Evolutionary conservation across 169 alveolate genomes (phyloP).

Genomic region (Cryptosporidium sp.): DNA sequence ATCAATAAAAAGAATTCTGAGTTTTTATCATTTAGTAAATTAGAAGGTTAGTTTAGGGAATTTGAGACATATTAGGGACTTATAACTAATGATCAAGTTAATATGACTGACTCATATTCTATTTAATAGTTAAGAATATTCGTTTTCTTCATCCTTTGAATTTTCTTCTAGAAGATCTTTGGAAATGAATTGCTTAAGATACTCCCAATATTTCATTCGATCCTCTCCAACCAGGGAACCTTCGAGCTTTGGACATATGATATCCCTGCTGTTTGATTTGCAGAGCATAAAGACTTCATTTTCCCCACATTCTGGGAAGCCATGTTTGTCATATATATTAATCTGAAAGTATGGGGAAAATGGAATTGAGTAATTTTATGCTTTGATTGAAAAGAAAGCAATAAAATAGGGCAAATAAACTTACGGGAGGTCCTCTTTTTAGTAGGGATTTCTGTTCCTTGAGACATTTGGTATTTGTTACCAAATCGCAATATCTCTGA

Average conservation of each 20-base stretch:
- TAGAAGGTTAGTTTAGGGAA: neutral
- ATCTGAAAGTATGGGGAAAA: constrained; percentile 28
- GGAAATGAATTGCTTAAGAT: constrained; percentile 78
- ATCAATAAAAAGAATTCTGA: constrained; percentile 7
- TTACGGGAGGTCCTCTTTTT: constrained; percentile 83
- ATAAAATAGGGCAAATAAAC: neutral
- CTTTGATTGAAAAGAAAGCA: neutral
- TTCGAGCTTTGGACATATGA: constrained; percentile 81
- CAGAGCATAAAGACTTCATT: constrained; percentile 82
- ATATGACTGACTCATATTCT: no score
- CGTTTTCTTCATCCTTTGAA: neutral
- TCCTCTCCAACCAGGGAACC: constrained; percentile 84
- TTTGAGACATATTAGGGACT: neutral
- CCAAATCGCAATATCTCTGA: constrained; percentile 81
- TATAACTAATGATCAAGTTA: neutral
- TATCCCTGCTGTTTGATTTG: constrained; percentile 74
- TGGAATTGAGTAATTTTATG: neutral
- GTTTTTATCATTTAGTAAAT: neutral
- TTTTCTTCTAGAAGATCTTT: constrained; percentile 28
- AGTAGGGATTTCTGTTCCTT: constrained; percentile 82
- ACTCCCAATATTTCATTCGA: constrained; percentile 79
- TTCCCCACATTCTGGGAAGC: constrained; percentile 83
- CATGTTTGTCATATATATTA: constrained; percentile 82
- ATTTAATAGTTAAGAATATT: neutral
- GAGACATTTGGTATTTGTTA: constrained; percentile 81